A percentile compares a stretch with the other conserved stretches of the same genome.
These are phyloP conservation scores for Podospora anserina DNA, from an alignment of 495 filamentous ascomycete species.

Conservation along the genomic window DNA sequence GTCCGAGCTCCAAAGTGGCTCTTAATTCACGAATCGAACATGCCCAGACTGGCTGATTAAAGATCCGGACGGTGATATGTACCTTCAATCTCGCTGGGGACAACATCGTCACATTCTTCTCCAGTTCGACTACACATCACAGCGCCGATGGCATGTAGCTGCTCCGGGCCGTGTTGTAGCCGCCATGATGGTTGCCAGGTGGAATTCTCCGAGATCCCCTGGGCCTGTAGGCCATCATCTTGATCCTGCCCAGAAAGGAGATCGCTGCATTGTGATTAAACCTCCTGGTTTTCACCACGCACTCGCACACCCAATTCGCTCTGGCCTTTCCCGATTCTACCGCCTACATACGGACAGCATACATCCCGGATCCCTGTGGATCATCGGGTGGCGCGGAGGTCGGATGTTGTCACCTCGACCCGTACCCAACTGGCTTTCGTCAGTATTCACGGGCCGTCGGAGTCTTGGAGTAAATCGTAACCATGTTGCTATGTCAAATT, in stretches of 20 bases:
- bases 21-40: not conserved
- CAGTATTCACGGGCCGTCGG: not conserved
- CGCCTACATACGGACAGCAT: constrained; percentile 12
- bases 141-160: not conserved
- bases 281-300: not conserved
- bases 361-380: constrained; percentile 11
- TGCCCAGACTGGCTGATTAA: no score
- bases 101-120: not conserved
- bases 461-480: no score
- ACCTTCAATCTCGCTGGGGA: not conserved
- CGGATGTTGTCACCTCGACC: not conserved
- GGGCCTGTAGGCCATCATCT: not conserved
- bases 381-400: constrained; percentile 10
- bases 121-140: not conserved
- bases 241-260: not conserved
- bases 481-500: no score
- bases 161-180: not conserved
- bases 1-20: not conserved
- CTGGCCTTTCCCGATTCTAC: constrained; percentile 9
- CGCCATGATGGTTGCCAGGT: not conserved
- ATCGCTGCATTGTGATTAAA: constrained; percentile 7
- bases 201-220: not conserved
- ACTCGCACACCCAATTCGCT: not conserved
- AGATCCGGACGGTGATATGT: no score
- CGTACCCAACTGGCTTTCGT: not conserved